Evolutionary conservation across 2,329 filamentous ascomycete species (phyloP).

Genomic region (Eutypella sp.): DNA sequence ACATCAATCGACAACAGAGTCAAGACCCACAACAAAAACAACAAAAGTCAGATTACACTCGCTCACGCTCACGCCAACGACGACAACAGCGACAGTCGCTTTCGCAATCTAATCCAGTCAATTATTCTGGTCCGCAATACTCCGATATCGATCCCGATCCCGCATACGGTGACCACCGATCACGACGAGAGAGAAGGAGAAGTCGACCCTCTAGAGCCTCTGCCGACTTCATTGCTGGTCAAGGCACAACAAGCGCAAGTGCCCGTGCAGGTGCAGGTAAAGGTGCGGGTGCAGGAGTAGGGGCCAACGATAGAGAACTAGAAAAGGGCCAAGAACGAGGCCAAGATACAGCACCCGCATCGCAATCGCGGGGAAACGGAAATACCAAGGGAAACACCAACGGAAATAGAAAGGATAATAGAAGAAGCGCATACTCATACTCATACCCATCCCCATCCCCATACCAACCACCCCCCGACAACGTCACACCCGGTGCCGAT

Average conservation of each 20-base stretch:
- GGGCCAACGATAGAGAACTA: slow-evolving; percentile 16
- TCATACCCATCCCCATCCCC: not conserved
- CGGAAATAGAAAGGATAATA: no score
- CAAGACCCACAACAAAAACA: not conserved
- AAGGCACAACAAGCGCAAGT: no score
- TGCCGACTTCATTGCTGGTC: no score
- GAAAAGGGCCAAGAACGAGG: no score
- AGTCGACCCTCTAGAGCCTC: slow-evolving; percentile 21
- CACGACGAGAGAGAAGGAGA: slow-evolving; percentile 27
- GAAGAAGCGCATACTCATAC: no score
- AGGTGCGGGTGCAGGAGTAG: slow-evolving; percentile 12
- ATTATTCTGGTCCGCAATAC: slow-evolving; percentile 2
- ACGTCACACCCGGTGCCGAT: slow-evolving; percentile 58
- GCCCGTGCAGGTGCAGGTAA: no score
- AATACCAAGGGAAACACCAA: no score
- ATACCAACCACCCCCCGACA: slow-evolving; percentile 24
- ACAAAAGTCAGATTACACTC: not conserved
- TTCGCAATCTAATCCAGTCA: slow-evolving; percentile 1
- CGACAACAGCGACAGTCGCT: slow-evolving; percentile 3
- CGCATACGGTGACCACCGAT: slow-evolving; percentile 25
- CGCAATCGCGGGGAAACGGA: slow-evolving; percentile 17
- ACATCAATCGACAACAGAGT: not conserved
- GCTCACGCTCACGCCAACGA: slow-evolving; percentile 1
- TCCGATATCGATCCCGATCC: slow-evolving; percentile 39
- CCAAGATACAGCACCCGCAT: no score